Evolutionary conservation across 1,284 basidiomycete species (phyloP).

Genomic region (Trametes sp.): DNA sequence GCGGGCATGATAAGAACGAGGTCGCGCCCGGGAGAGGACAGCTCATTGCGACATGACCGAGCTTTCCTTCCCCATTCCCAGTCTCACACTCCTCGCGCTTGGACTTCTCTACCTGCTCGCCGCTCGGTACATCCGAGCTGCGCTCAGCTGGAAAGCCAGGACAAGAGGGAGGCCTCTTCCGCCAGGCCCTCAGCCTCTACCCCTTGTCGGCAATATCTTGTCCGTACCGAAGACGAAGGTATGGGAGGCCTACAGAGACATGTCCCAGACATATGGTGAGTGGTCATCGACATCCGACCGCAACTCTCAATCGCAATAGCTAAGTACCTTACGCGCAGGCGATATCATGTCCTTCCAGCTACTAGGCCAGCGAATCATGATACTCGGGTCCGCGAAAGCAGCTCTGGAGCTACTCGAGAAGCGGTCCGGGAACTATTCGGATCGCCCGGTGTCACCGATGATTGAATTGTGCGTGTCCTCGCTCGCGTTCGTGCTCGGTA

Average conservation of each 20-base stretch:
- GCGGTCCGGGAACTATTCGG: constrained; percentile 32
- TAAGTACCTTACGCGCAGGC: constrained; percentile 13
- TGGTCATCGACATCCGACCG: background rate
- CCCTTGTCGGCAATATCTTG: constrained; percentile 24
- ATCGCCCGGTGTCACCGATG: constrained; percentile 31
- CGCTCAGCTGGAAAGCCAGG: constrained; percentile 21
- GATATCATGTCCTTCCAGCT: constrained; percentile 31
- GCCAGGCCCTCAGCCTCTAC: constrained; percentile 22
- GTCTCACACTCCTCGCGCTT: constrained; percentile 4
- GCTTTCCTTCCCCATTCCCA: background rate
- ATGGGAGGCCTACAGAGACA: constrained; percentile 17
- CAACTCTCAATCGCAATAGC: background rate
- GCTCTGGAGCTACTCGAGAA: constrained; percentile 34
- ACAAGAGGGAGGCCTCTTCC: constrained; percentile 25
- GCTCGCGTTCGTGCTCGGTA: background rate
- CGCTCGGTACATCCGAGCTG: constrained; percentile 5
- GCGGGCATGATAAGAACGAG: constrained; percentile 9
- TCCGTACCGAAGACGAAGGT: constrained; percentile 19
- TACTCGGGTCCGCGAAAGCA: constrained; percentile 23
- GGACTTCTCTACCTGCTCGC: background rate
- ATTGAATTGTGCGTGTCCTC: constrained; percentile 27
- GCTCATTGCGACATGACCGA: constrained; percentile 5
- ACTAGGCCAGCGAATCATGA: constrained; percentile 24
- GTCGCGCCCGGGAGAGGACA: background rate
- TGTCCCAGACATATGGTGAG: constrained; percentile 22